phyloP scores from a whole-genome alignment of 1,284 basidiomycete genomes.

The Trichosporon asahii region DNA sequence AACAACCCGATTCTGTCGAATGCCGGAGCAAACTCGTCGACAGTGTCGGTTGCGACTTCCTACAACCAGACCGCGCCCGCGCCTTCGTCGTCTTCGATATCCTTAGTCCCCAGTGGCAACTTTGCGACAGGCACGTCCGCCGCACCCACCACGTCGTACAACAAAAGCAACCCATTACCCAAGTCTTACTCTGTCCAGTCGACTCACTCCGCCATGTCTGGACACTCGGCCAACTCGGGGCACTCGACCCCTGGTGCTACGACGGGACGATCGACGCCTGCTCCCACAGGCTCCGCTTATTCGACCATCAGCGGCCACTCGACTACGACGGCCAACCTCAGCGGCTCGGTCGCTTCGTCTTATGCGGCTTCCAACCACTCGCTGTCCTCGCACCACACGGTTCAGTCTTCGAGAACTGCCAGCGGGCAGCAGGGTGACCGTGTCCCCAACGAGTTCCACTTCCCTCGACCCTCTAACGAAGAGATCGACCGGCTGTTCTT shows the following conservation, averaged over 20 bases:
- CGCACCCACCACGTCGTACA: constrained; percentile 2
- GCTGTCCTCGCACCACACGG: background rate
- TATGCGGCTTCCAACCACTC: background rate
- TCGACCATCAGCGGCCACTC: constrained; percentile 16
- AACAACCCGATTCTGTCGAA: background rate
- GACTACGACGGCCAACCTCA: background rate
- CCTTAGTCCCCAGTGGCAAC: background rate
- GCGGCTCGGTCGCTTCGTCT: background rate
- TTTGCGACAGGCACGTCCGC: background rate
- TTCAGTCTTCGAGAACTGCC: background rate
- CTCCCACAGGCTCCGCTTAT: background rate
- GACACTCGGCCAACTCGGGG: constrained; percentile 1
- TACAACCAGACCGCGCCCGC: constrained; percentile 5
- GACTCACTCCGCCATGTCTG: background rate
- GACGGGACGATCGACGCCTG: background rate
- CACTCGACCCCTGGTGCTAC: constrained; percentile 1
- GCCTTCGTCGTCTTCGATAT: constrained; percentile 1
- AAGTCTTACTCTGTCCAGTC: constrained; percentile 2
- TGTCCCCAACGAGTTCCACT: constrained; percentile 61
- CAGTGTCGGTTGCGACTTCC: background rate
- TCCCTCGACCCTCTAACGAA: constrained; percentile 68
- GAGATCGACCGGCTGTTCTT: constrained; percentile 76
- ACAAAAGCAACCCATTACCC: background rate
- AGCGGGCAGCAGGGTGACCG: constrained; percentile 11
- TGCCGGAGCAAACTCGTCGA: constrained; percentile 6